A percentile compares a stretch with the other conserved stretches of the same genome.
Evolutionary conservation across 306 rosid species (phyloP).

Genomic region (Oemleria cerasiformis): DNA sequence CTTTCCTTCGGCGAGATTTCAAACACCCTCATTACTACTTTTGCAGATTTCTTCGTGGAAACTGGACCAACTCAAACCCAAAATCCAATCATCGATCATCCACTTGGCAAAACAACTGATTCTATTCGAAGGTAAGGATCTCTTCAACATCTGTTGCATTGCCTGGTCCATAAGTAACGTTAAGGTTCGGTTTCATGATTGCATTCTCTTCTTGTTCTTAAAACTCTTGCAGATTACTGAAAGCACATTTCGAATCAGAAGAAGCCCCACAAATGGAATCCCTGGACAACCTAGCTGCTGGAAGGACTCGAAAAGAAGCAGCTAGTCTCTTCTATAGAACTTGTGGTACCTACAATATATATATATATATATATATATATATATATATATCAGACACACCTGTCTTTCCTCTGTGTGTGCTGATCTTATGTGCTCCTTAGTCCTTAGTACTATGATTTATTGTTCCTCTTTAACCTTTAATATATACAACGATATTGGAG

Average conservation of each 20-base stretch:
- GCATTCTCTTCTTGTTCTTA: slow-evolving; percentile 13
- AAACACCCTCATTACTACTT: slow-evolving; percentile 19
- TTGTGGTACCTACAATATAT: slow-evolving; percentile 47
- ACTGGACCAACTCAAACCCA: slow-evolving; percentile 83
- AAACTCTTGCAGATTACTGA: slow-evolving; percentile 61
- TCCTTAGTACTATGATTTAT: neutral
- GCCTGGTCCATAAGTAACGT: neutral
- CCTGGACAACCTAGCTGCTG: slow-evolving; percentile 50
- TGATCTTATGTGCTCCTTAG: neutral
- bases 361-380: too few relatives aligned
- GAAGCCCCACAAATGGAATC: slow-evolving; percentile 73
- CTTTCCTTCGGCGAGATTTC: slow-evolving; percentile 10
- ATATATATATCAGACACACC: too few relatives aligned
- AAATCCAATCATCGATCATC: slow-evolving; percentile 30
- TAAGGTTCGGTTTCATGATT: neutral
- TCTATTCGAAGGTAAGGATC: slow-evolving; percentile 56
- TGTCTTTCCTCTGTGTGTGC: slow-evolving; percentile 1
- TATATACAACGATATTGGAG: too few relatives aligned
- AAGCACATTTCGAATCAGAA: slow-evolving; percentile 60
- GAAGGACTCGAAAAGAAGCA: slow-evolving; percentile 67
- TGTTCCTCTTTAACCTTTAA: too few relatives aligned
- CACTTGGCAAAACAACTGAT: slow-evolving; percentile 56
- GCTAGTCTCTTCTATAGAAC: slow-evolving; percentile 76
- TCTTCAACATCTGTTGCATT: slow-evolving; percentile 6
- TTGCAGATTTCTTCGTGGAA: slow-evolving; percentile 73